Evolutionary conservation across 192 early-diverging fungal genomes (phyloP).

Genomic region (Neocallimastix lanati): DNA sequence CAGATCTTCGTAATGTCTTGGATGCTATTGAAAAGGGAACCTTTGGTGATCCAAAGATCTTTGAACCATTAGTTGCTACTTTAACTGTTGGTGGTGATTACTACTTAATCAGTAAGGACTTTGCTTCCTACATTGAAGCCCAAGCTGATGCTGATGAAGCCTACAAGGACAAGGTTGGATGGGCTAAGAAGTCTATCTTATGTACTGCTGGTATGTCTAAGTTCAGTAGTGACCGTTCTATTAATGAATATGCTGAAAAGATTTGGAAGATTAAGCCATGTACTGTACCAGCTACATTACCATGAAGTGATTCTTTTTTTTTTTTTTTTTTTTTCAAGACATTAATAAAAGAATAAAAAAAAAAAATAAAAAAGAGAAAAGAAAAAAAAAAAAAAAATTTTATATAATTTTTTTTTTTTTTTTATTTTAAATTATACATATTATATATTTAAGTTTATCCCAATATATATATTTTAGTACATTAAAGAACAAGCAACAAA

Average conservation of each 20-base stretch:
- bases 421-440: too few species aligned
- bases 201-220: conserved; percentile 70
- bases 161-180: conserved; percentile 59
- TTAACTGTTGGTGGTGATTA: conserved; percentile 76
- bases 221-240: conserved; percentile 64
- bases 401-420: too few species aligned
- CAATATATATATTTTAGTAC: too few species aligned
- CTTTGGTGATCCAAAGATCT: conserved; percentile 67
- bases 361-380: too few species aligned
- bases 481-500: too few species aligned
- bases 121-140: conserved; percentile 62
- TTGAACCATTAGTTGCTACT: conserved; percentile 57
- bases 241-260: conserved; percentile 79
- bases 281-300: neutral
- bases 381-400: too few species aligned
- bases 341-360: too few species aligned
- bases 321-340: too few species aligned
- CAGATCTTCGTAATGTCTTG: conserved; percentile 60
- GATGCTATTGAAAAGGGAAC: conserved; percentile 56
- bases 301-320: neutral
- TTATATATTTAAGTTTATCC: too few species aligned
- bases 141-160: conserved; percentile 66
- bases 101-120: conserved; percentile 72
- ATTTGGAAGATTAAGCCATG: conserved; percentile 73
- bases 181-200: conserved; percentile 78